Conservation (phyloP, 1,139 yeast species). For the Suhomyces ambrosiae region DNA sequence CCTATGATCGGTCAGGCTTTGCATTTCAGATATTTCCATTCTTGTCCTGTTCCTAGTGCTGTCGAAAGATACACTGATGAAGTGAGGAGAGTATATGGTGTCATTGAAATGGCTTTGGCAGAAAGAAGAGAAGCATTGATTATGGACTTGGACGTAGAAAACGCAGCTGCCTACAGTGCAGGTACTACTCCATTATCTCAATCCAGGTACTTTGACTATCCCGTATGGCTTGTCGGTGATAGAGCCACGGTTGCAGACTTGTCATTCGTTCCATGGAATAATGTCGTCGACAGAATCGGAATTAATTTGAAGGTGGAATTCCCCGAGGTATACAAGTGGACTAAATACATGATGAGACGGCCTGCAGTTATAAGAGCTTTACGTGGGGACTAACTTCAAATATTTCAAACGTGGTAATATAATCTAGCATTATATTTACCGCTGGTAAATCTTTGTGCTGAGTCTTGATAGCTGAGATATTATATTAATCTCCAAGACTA, state of each 20-base stretch:
- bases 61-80: constrained; percentile 91
- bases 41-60: constrained; percentile 84
- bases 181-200: constrained; percentile 89
- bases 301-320: constrained; percentile 84
- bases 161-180: constrained; percentile 84
- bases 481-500: too few species aligned
- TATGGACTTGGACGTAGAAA: constrained; percentile 87
- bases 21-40: constrained; percentile 89
- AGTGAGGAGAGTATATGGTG: constrained; percentile 91
- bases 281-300: constrained; percentile 90
- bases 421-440: too few species aligned
- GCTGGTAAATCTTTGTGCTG: too few species aligned
- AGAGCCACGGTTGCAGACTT: constrained; percentile 88
- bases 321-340: constrained; percentile 97
- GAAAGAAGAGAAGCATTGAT: constrained; percentile 88
- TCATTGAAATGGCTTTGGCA: constrained; percentile 91
- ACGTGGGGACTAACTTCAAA: constrained; percentile 60
- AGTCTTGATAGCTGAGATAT: too few species aligned
- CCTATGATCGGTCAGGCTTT: constrained; percentile 98
- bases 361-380: constrained; percentile 81
- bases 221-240: constrained; percentile 95
- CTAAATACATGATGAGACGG: constrained; percentile 86
- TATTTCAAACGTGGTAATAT: too few species aligned
- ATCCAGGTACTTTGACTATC: constrained; percentile 85
- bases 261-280: constrained; percentile 95